Conservation (phyloP, 2,329 filamentous ascomycete species). For the Zymoseptoria brevis region DNA sequence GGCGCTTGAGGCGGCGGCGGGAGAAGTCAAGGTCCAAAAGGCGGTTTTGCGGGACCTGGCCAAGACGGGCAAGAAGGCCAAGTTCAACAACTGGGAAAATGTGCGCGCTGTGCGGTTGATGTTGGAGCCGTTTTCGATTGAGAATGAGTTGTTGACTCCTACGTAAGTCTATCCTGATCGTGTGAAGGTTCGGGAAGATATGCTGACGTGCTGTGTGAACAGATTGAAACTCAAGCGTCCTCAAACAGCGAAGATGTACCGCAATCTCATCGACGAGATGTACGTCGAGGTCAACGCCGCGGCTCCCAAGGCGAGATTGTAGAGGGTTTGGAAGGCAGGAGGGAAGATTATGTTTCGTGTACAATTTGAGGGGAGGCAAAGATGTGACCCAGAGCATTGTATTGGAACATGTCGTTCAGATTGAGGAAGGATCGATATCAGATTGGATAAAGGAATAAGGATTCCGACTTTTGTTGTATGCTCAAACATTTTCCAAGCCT, state of each 20-base stretch:
- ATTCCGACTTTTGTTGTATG: not conserved
- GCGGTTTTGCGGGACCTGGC: conserved; percentile 74
- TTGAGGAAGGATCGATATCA: not conserved
- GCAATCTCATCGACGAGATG: conserved; percentile 50
- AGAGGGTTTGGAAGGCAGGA: conserved; percentile 17
- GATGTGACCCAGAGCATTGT: not conserved
- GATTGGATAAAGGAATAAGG: not conserved
- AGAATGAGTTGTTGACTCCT: conserved; percentile 82
- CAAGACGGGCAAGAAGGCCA: conserved; percentile 68
- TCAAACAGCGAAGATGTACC: conserved; percentile 56
- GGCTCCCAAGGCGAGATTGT: conserved; percentile 43
- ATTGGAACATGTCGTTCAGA: not conserved
- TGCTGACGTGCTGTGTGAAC: conserved; percentile 15
- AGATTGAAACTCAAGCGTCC: conserved; percentile 67
- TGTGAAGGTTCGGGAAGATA: not conserved
- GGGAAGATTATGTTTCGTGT: not conserved
- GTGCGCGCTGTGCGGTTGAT: conserved; percentile 67
- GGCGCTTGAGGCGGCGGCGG: conserved; percentile 58
- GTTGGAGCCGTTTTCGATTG: conserved; percentile 84
- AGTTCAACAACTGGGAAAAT: conserved; percentile 86
- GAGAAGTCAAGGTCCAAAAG: conserved; percentile 62
- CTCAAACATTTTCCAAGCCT: not conserved
- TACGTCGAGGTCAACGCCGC: conserved; percentile 49
- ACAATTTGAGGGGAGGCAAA: not conserved
- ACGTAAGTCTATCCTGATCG: conserved; percentile 58